A percentile compares a stretch with the other conserved stretches of the same genome.
Conservation (phyloP, 805 yeast species). For the Starmerella davenportii region DNA sequence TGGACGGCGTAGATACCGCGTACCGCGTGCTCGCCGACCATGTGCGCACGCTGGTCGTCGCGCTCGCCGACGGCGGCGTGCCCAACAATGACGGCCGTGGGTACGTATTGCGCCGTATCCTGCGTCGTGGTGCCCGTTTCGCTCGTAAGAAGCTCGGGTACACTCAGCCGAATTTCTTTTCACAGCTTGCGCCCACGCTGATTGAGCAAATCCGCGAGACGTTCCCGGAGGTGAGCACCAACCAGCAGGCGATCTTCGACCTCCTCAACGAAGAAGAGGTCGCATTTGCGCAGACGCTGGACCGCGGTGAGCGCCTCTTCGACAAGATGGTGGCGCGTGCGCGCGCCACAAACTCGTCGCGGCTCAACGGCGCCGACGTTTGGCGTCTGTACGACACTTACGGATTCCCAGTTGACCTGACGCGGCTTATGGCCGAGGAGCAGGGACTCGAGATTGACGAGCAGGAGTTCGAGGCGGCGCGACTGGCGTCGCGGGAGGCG, state of each 20-base stretch:
- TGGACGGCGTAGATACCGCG: conserved; percentile 92
- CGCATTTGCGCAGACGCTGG: conserved; percentile 85
- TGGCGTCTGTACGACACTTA: conserved; percentile 98
- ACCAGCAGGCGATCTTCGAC: conserved; percentile 62
- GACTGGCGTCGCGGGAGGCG: conserved; percentile 77
- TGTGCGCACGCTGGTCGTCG: conserved; percentile 89
- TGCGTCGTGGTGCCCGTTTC: conserved; percentile 95
- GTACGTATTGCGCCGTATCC: conserved; percentile 86
- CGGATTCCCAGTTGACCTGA: conserved; percentile 97
- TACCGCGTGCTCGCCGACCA: conserved; percentile 97
- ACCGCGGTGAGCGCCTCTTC: conserved; percentile 92
- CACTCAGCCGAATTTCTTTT: conserved; percentile 88
- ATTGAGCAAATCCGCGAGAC: conserved; percentile 71
- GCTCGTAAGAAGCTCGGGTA: conserved; percentile 91
- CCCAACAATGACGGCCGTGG: conserved; percentile 99
- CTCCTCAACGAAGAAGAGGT: conserved; percentile 91
- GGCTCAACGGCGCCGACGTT: conserved; percentile 80
- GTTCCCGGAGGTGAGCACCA: conserved; percentile 77
- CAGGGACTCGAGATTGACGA: conserved; percentile 85
- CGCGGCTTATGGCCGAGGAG: conserved; percentile 97
- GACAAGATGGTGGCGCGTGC: conserved; percentile 84
- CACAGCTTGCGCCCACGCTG: conserved; percentile 78
- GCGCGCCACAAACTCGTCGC: conserved; percentile 50
- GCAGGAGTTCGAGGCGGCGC: conserved; percentile 79
- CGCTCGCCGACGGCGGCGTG: conserved; percentile 96